These are phyloP conservation scores for Platanus orientalis DNA, from an alignment of 164 flowering plant species.

Conservation along the genomic window DNA sequence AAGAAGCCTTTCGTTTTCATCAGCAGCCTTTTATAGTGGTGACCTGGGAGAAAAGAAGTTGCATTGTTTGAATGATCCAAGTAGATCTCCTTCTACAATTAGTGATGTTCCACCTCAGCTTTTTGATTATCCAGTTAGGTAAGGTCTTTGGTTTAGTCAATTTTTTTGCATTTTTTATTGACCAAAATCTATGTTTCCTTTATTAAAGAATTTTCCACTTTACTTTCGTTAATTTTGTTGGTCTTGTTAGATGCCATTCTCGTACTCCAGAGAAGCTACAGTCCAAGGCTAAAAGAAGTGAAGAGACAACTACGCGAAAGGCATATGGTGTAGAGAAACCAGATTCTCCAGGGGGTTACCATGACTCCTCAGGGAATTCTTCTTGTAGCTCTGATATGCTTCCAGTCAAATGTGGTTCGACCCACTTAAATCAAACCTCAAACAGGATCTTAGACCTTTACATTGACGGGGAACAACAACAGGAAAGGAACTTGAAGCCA, in stretches of 20 bases:
- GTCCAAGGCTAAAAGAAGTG: too few relatives aligned
- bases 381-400: conserved; percentile 38
- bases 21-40: conserved; percentile 37
- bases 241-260: too few relatives aligned
- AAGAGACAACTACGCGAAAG: too few relatives aligned
- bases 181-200: neutral
- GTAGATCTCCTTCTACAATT: conserved; percentile 35
- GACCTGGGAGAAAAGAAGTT: conserved; percentile 24
- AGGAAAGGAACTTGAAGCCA: conserved; percentile 32
- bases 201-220: too few relatives aligned
- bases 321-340: conserved; percentile 25
- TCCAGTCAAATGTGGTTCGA: conserved; percentile 21
- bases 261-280: too few relatives aligned
- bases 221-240: too few relatives aligned
- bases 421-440: conserved; percentile 40
- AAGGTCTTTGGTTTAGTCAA: neutral
- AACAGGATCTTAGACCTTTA: conserved; percentile 71
- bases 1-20: conserved; percentile 74
- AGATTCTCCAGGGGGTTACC: conserved; percentile 25
- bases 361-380: conserved; percentile 48
- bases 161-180: neutral
- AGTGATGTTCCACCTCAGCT: too few relatives aligned
- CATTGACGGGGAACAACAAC: conserved; percentile 87
- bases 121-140: too few relatives aligned
- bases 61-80: conserved; percentile 23